Evolutionary conservation across 2,329 filamentous ascomycete species (phyloP), one percentile per base, ranked within the genome.

Genomic region (Pseudogymnoascus sp.): DNA sequence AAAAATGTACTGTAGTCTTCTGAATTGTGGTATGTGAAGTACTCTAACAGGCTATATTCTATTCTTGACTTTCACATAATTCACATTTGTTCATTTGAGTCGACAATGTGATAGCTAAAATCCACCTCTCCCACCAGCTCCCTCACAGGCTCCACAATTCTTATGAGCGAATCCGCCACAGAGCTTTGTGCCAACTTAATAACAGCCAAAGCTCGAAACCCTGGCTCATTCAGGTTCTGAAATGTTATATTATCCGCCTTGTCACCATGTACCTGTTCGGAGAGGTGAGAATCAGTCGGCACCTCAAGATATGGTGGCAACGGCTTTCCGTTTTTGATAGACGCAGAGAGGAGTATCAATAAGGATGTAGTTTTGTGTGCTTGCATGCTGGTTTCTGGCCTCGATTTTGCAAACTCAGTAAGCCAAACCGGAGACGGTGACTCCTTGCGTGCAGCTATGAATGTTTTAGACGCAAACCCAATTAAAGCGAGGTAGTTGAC

Each of bases 121-220:
- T 90, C 88, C 28, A 91, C 78, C 64, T 89, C 87, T 1, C 88
- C 88, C 0, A 90, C 87, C 26, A 91, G 74, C 44, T 80, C 80
- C 69, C 81, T 86, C 1, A 90, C 82, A 8, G 79, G 79, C 74
- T 74, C 76, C 66, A 89, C 76, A 53, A 65, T 64, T 42, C 36
- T 62, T 57, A 31, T 19, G 19, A 64, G 44, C 60, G 59, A 64
- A 68, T 60, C 65, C 62, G 11, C 31, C 19, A 50, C 23, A 36
- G 31, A 62, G 26, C 42, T 62, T 59, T 53, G 40, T 38, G 36
- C 36, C 35, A 91, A 84, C 71, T 90, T 87, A 67, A 90, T 78
- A 8, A 90, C 86, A 0, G 87, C 87, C 74, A 90, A 90, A 62
- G 87, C 86, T 2, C 87, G 83, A 73, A 89, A 91, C 0, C 87